Percentiles rank a stretch among this genome's conserved stretches.
Evolutionary conservation across 1,284 basidiomycete genomes (phyloP).

Genomic region (Inonotus hispidus): DNA sequence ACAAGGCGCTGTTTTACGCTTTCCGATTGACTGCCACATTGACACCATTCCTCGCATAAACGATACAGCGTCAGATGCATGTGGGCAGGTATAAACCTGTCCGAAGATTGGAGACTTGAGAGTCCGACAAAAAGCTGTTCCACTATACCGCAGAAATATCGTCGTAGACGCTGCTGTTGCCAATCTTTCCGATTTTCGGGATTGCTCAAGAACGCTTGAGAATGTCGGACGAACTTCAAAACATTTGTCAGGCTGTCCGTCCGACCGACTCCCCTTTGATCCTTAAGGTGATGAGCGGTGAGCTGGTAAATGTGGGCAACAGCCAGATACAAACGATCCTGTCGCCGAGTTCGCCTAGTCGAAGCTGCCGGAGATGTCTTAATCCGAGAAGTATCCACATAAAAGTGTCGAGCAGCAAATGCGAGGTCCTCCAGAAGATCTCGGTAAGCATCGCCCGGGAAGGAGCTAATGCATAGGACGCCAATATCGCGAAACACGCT

Average conservation of each 20-base stretch:
- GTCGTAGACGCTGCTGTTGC: conserved; percentile 76
- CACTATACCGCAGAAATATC: conserved; percentile 87
- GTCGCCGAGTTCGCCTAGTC: conserved; percentile 58
- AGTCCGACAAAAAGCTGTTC: conserved; percentile 82
- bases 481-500: conserved; percentile 80
- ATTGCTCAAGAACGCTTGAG: conserved; percentile 70
- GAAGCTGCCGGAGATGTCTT: conserved; percentile 41
- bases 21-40: conserved; percentile 75
- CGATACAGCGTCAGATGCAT: conserved; percentile 80
- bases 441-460: conserved; percentile 73
- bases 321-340: conserved; percentile 81
- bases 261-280: conserved; percentile 64
- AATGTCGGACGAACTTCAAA: conserved; percentile 82
- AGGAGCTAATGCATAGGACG: conserved; percentile 83
- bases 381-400: conserved; percentile 59
- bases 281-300: conserved; percentile 73
- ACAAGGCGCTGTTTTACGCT: conserved; percentile 69
- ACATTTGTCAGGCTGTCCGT: conserved; percentile 74
- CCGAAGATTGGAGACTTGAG: conserved; percentile 65
- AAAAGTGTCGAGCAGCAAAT: conserved; percentile 77
- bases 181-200: conserved; percentile 72
- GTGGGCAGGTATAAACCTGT: conserved; percentile 72
- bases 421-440: conserved; percentile 81
- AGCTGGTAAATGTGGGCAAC: conserved; percentile 89
- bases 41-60: conserved; percentile 93